Evolutionary conservation across 805 yeast genomes (phyloP), one percentile per base, ranked within the genome.

Genomic region (Pichia gijzeniarum): DNA sequence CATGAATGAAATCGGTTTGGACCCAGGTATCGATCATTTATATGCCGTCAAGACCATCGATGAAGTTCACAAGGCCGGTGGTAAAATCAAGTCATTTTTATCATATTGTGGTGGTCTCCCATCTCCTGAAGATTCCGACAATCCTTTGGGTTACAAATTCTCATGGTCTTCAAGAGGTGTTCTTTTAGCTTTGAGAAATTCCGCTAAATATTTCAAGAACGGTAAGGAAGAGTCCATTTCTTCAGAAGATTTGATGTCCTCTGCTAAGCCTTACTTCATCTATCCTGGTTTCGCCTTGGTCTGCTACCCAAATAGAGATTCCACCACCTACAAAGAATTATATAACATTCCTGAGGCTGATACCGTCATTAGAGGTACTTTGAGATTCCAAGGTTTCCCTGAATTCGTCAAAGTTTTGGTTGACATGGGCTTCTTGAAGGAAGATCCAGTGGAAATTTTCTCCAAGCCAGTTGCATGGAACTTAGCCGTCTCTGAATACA

Each of bases 151-250:
- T 57, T 93, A 93, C 80, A 93, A 93, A 75, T 93, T 93, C 72
- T 90, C 98, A 36, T 93, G 99, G 99, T 88, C 97, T 28, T 90
- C 98, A 32, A 82, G 99, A 70, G 99, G 99, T 70, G 98, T 93
- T 35, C 72, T 93, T 62, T 77, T 93, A 60, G 99, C 99, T 17
- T 77, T 93, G 64, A 84, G 96, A 77, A 95, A 93, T 74, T 72
- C 84, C 51, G 99, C 98, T 53, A 80, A 80, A 58, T 91, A 80
- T 74, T 91, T 82, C 79, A 71, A 83, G 69, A 82, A 88, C 62
- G 97, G 96, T 61, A 67, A 87, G 63, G 68, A 87, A 55, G 95
- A 76, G 49, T 76, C 80, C 39, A 82, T 93, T 61, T 73, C 77
- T 48, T 88, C 95, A 41, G 93, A 86, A 68, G 96, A 88, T 56